phyloP scores from a whole-genome alignment of 176 grass and related monocot species.

The Dactylis glomerata region DNA sequence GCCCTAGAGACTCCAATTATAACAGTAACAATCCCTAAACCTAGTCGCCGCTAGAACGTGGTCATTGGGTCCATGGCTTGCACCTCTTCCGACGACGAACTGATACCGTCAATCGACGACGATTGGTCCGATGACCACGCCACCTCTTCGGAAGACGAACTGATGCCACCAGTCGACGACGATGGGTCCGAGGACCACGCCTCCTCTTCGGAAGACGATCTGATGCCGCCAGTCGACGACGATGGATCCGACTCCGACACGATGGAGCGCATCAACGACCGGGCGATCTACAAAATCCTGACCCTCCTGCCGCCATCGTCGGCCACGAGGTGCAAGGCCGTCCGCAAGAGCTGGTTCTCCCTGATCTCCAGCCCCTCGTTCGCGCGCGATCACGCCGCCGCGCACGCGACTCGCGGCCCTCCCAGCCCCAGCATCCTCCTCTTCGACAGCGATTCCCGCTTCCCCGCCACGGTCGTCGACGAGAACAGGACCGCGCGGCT shows the following conservation, averaged over 20 bases:
- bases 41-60: not conserved
- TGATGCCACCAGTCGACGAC: not conserved
- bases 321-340: not conserved
- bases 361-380: not conserved
- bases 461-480: not conserved
- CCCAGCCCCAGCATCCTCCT: not conserved
- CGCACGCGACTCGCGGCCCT: not conserved
- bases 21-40: not conserved
- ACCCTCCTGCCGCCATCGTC: not conserved
- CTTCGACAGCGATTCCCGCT: not conserved
- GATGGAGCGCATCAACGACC: not conserved
- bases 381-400: not conserved
- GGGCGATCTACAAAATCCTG: not conserved
- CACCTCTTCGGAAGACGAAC: not conserved
- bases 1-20: not conserved
- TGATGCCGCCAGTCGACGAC: not conserved
- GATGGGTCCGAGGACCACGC: not conserved
- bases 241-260: not conserved
- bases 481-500: not conserved
- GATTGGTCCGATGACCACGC: not conserved
- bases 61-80: not conserved
- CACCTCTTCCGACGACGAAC: not conserved
- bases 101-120: not conserved
- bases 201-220: not conserved
- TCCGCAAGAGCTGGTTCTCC: not conserved